Percentiles rank a stretch among this genome's conserved stretches.
Conservation (phyloP, 2,329 filamentous ascomycete genomes). For the Plectosphaerella cucumerina region DNA sequence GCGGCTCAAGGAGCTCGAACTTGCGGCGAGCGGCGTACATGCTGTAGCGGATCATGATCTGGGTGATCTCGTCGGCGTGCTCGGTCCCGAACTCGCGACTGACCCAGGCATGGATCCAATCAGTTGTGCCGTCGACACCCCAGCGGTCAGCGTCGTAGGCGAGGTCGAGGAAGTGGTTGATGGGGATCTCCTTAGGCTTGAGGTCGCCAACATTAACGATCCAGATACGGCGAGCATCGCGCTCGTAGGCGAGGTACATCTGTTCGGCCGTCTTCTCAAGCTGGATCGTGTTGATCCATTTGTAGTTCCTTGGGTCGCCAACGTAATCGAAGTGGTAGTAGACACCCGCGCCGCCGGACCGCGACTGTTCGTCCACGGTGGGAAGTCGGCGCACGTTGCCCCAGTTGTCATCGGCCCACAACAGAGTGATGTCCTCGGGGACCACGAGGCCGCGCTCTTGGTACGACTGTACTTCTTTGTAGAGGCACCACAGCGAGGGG, state of each 20-base stretch:
- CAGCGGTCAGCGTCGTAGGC: constrained; percentile 59
- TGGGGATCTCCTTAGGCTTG: constrained; percentile 60
- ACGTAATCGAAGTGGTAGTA: constrained; percentile 59
- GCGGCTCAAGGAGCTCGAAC: constrained; percentile 28
- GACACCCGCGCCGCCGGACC: constrained; percentile 60
- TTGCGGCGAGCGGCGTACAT: constrained; percentile 29
- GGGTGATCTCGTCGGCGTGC: constrained; percentile 41
- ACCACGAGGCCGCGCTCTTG: constrained; percentile 55
- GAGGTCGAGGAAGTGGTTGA: constrained; percentile 64
- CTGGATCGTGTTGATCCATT: constrained; percentile 63
- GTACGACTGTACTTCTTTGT: constrained; percentile 71
- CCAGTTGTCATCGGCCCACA: constrained; percentile 69
- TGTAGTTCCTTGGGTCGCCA: constrained; percentile 42
- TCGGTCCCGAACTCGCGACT: constrained; percentile 51
- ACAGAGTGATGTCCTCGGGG: constrained; percentile 62
- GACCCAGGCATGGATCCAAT: constrained; percentile 55
- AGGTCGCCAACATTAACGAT: constrained; percentile 65
- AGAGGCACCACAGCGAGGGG: constrained; percentile 69
- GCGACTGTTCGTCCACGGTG: constrained; percentile 51
- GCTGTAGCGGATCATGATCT: constrained; percentile 43
- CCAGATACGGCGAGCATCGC: constrained; percentile 58
- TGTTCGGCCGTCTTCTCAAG: constrained; percentile 56
- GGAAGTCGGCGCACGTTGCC: constrained; percentile 62
- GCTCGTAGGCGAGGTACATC: constrained; percentile 55
- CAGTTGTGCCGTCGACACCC: constrained; percentile 48